Evolutionary conservation across 129 eudicot species (phyloP).

Genomic region (Lonicera japonica): DNA sequence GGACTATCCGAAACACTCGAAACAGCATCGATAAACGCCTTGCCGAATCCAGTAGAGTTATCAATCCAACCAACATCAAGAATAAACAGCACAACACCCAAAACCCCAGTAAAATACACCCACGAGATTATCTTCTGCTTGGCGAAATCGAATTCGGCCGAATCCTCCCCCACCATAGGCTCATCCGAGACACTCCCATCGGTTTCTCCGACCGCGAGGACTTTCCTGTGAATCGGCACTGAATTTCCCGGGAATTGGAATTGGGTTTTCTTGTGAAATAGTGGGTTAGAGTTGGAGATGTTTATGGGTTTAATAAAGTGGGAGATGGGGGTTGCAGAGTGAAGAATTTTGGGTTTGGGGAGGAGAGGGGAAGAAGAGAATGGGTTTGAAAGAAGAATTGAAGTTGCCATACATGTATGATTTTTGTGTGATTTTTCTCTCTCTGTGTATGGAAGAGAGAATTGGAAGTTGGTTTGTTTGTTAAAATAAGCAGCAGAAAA

Average conservation of each 20-base stretch:
- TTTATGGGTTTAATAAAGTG: background rate
- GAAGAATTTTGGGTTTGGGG: conserved; percentile 21
- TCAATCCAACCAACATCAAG: conserved; percentile 90
- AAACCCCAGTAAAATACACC: conserved; percentile 66
- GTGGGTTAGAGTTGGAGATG: conserved; percentile 1
- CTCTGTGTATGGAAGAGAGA: background rate
- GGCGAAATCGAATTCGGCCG: conserved; percentile 69
- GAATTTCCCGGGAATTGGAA: conserved; percentile 7
- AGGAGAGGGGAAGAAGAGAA: conserved; percentile 23
- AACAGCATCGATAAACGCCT: conserved; percentile 60
- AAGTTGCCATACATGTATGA: conserved; percentile 33
- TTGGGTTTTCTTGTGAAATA: no score
- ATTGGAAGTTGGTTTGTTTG: background rate
- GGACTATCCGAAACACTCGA: conserved; percentile 61
- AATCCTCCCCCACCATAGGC: conserved; percentile 76
- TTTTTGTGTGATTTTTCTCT: background rate
- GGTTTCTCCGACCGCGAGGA: conserved; percentile 37
- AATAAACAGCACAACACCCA: conserved; percentile 68
- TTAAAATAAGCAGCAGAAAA: background rate
- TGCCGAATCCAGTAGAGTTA: conserved; percentile 83
- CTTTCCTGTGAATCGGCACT: conserved; percentile 25
- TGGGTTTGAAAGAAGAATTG: conserved; percentile 52
- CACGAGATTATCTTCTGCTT: conserved; percentile 81
- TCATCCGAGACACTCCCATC: conserved; percentile 33
- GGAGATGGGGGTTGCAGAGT: background rate